Evolutionary conservation across 2,329 filamentous ascomycete species (phyloP).

Genomic region (Neonectria sp.): DNA sequence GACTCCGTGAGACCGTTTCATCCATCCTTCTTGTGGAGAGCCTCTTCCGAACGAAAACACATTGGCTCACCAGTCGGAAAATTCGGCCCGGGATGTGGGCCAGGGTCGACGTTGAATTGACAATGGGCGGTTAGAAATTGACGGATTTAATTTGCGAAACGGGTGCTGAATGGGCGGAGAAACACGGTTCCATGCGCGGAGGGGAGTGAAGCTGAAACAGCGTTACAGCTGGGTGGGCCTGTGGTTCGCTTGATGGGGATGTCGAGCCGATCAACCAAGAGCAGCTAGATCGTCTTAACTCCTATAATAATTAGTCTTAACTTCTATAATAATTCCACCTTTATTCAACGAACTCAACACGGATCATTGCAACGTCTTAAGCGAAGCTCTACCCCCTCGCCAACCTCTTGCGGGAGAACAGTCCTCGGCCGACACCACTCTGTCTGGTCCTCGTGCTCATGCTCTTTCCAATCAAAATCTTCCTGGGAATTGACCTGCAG

Average conservation of each 20-base stretch:
- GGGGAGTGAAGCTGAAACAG: conserved; percentile 26
- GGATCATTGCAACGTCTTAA: background rate
- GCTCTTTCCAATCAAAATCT: too few relatives aligned
- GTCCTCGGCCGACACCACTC: too few relatives aligned
- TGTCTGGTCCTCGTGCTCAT: too few relatives aligned
- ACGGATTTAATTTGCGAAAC: conserved; percentile 16
- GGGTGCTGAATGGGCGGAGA: conserved; percentile 27
- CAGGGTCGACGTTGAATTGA: conserved; percentile 1
- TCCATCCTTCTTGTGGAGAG: background rate
- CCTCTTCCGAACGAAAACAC: background rate
- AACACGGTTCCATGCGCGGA: conserved; percentile 24
- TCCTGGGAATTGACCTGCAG: too few relatives aligned
- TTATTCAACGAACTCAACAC: background rate
- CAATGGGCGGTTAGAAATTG: conserved; percentile 15
- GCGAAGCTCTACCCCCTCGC: background rate
- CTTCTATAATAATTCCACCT: background rate
- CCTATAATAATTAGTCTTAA: background rate
- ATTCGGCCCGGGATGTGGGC: conserved; percentile 14
- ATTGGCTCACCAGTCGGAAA: conserved; percentile 7
- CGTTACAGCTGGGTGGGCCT: conserved; percentile 29
- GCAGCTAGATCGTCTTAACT: background rate
- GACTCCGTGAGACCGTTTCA: background rate
- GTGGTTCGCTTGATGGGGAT: background rate
- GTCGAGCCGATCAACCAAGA: background rate
- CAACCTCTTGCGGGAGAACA: background rate